Evolutionary conservation across 2,329 filamentous ascomycete species (phyloP).

Genomic region (Grosmannia huntii): DNA sequence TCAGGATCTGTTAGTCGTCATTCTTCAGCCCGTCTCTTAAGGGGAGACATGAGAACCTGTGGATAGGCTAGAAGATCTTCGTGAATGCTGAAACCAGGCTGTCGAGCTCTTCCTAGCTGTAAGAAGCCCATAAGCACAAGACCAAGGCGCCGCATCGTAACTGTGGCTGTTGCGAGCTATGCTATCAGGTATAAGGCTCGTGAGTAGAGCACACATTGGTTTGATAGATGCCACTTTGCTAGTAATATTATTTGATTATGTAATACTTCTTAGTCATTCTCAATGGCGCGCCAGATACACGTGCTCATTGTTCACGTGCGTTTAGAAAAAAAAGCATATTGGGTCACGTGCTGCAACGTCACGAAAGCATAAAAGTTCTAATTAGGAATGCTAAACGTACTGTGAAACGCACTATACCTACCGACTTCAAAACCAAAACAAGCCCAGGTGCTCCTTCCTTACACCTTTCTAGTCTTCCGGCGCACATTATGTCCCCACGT

Average conservation of each 20-base stretch:
- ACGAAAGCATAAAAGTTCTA: no score
- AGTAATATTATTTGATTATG: neutral
- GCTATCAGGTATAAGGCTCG: neutral
- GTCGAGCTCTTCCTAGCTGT: slow-evolving; percentile 34
- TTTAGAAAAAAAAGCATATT: no score
- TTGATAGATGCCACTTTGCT: slow-evolving; percentile 3
- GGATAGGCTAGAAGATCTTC: slow-evolving; percentile 81
- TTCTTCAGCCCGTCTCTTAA: no score
- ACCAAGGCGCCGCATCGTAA: slow-evolving; percentile 38
- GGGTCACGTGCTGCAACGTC: no score
- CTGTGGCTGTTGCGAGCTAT: slow-evolving; percentile 8
- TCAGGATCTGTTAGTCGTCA: neutral
- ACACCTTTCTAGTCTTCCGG: no score
- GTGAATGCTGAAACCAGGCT: slow-evolving; percentile 64
- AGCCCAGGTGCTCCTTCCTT: no score
- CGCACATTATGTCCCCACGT: no score
- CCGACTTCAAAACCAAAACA: no score
- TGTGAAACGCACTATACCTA: no score
- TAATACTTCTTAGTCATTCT: neutral
- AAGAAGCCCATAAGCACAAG: slow-evolving; percentile 30
- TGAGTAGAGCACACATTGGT: neutral
- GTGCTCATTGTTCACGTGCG: no score
- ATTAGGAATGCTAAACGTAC: no score
- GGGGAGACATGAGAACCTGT: slow-evolving; percentile 43
- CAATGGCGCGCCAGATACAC: neutral